Base-by-base conservation (phyloP, 1,139 yeast genomes). In the Saccharomyces hybrid region DNA sequence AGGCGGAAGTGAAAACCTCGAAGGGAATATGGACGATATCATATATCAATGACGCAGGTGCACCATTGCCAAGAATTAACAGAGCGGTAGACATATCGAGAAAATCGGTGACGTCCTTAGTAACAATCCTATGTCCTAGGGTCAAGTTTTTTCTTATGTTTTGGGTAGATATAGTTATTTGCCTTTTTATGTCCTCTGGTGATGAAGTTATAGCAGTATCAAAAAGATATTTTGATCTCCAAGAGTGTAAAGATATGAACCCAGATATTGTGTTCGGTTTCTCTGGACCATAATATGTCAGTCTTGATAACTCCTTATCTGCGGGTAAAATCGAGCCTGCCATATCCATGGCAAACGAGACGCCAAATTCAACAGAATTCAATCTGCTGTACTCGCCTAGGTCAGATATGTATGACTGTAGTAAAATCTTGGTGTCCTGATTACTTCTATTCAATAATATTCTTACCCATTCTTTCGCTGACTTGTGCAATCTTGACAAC, bases 291-390 rank as follows among this genome's bases (percentile, higher is more conserved):
- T 58, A 52, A 14, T 59, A 55, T 2, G 63, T 56, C 3, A 71
- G 57, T 34, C 65, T 68, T 6, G 72, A 66, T 5, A 70, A 70
- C 62, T 85, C 91, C 57, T 81, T 76, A 62, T 89, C 95, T 48
- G 77, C 78, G 26, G 84, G 76, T 16, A 84, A 73, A 25, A 88
- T 80, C 5, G 80, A 71, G 1, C 95, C 93, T 1, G 96, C 95
- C 83, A 89, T 80, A 61, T 88, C 95, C 58, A 90, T 74, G 0
- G 98, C 98, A 76, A 93, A 88, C 0, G 95, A 84, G 54, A 88
- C 85, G 47, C 97, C 98, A 66, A 80, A 83, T 56, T 87, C 85
- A 47, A 88, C 78, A 54, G 73, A 74, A 46, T 64, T 63, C 30
- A 59, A 59, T 52, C 71, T 62, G 49, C 63, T 63, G 48, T 63